Evolutionary conservation across 257 asterid genomes (phyloP).

Genomic region (Avicennia marina): DNA sequence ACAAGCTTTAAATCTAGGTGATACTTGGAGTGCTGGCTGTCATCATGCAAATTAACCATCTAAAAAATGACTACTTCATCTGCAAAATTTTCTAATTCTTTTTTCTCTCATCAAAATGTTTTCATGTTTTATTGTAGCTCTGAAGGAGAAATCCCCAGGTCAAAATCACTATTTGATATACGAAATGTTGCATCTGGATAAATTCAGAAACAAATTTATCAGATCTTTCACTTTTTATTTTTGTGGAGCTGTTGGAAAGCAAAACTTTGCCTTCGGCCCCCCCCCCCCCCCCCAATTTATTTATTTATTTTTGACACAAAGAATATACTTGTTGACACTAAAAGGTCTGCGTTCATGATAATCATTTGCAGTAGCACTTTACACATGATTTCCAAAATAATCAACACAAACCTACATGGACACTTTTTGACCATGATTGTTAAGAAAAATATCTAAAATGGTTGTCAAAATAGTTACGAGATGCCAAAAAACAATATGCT

Average conservation of each 20-base stretch:
- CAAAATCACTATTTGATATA: too few species aligned
- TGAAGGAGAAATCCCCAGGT: neutral
- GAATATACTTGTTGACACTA: too few species aligned
- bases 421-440: neutral
- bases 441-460: neutral
- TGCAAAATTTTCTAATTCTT: too few species aligned
- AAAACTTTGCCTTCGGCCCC: too few species aligned
- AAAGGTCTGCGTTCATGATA: neutral
- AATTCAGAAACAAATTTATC: neutral
- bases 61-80: neutral
- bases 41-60: neutral
- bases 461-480: neutral
- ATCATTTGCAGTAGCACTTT: neutral
- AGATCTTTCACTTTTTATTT: neutral
- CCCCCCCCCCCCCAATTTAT: too few species aligned
- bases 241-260: neutral
- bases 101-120: too few species aligned
- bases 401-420: too few species aligned
- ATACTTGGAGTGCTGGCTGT: neutral
- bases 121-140: too few species aligned
- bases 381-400: neutral
- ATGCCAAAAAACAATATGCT: neutral
- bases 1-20: neutral
- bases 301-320: too few species aligned
- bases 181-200: neutral